Evolutionary conservation across 129 eudicot species (phyloP), one percentile per base, ranked within the genome.

Genomic region (Glebionis coronaria): DNA sequence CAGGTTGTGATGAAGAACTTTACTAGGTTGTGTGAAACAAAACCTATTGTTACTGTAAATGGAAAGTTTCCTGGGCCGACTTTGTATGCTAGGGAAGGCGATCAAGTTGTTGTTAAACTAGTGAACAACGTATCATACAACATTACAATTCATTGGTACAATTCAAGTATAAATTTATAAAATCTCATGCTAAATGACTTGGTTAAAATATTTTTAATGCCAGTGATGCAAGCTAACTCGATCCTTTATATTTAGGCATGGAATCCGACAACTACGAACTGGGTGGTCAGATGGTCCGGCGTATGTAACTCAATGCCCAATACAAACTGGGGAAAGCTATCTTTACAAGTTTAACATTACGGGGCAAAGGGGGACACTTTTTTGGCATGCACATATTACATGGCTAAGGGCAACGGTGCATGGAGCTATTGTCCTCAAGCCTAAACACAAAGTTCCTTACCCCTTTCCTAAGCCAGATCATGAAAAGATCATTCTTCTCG

Each of bases 271-370:
- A 60, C 79, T 90, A 12, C 74, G 97, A 75, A 84, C 82, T 1
- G 97, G 97, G 51, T 90, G 97, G 97, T 67, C 95, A 1, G 97
- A 90, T 12, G 95, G 97, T 55, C 97, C 97, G 0, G 95, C 83
- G 3, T 90, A 83, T 50, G 47, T 90, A 68, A 82, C 97, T 1
- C 97, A 90, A 69, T 90, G 97, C 71, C 97, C 97, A 4, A 80
- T 90, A 60, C 97, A 80, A n/a, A 23, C 87, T 2, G 91, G 88
- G n/a, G 78, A 90, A 75, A 90, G 77, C 67, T 90, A 84, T 64
- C 52, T 57, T 1, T 90, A 87, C 84, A 90, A 84, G 65, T 90
- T 90, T 66, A 90, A 87, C 10, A 50, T 90, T 38, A 80, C 79
- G 3, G 95, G 97, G 7, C 97, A 90, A 67, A 71, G 97, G 73